phyloP scores from a whole-genome alignment of 495 filamentous ascomycete genomes.

The Neurospora intermedia region DNA sequence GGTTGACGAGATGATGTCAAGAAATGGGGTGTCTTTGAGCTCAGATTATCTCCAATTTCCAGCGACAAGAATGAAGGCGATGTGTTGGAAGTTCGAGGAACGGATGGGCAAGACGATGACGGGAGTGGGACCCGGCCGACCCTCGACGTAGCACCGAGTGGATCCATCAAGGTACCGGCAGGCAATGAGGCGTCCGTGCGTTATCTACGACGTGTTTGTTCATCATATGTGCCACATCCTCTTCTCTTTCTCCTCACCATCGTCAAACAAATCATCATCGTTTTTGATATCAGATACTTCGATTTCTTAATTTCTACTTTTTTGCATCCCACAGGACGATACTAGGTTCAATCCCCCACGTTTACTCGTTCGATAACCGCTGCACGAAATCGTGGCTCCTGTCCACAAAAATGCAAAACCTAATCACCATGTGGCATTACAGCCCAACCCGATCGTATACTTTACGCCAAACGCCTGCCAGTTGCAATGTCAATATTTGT shows the following conservation, averaged over 20 bases:
- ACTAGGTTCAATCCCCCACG: not conserved
- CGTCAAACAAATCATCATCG: not conserved
- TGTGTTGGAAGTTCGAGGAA: not conserved
- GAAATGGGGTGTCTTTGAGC: not conserved
- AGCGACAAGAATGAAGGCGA: not conserved
- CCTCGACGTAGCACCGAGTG: not conserved
- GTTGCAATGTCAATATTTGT: not conserved
- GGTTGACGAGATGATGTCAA: not conserved
- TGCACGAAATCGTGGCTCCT: not conserved
- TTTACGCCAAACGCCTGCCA: conserved; percentile 1
- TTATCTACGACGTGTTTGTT: not conserved
- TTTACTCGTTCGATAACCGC: not conserved
- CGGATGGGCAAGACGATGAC: not conserved
- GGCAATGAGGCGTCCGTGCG: not conserved
- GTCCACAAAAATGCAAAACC: not conserved
- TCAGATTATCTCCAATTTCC: not conserved
- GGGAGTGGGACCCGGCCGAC: not conserved
- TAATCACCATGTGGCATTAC: not conserved
- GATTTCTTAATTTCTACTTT: not conserved
- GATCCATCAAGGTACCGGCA: not conserved
- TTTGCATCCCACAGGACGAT: not conserved
- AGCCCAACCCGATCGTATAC: not conserved
- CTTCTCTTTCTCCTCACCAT: not conserved
- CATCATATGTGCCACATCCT: not conserved
- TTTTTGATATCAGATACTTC: not conserved